Evolutionary conservation across 2,329 filamentous ascomycete genomes (phyloP).

Genomic region (Microdochium bolleyi): DNA sequence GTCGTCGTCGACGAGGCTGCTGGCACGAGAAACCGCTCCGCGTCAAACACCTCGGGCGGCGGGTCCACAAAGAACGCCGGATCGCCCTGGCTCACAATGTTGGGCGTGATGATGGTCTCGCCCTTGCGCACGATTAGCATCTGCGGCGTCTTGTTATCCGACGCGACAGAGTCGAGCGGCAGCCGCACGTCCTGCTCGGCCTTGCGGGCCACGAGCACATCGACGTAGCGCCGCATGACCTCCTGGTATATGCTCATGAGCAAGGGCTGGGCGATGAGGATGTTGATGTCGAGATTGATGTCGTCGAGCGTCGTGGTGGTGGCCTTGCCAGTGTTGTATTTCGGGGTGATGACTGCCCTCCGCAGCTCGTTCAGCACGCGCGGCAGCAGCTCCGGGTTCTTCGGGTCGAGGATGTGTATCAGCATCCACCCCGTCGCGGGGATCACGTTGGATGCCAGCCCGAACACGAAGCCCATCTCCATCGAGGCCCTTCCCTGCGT

Average conservation of each 20-base stretch:
- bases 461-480: not conserved
- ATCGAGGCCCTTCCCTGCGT: not conserved
- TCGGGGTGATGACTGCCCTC: not conserved
- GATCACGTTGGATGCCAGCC: conserved; percentile 1
- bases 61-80: conserved; percentile 7
- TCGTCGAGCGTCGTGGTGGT: not conserved
- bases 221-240: not conserved
- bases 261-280: not conserved
- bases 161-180: not conserved
- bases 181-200: not conserved
- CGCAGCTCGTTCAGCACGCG: not conserved
- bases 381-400: not conserved
- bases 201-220: not conserved
- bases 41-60: conserved; percentile 22
- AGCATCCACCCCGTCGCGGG: conserved; percentile 1
- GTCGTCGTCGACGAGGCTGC: conserved; percentile 11
- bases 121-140: not conserved
- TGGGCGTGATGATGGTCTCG: not conserved
- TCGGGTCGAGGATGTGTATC: not conserved
- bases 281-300: not conserved
- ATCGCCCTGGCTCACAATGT: not conserved
- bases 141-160: not conserved
- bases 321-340: not conserved
- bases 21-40: conserved; percentile 24
- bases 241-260: not conserved